Base-by-base conservation (phyloP, 2,329 filamentous ascomycete genomes). In the Cercospora nicotianae region DNA sequence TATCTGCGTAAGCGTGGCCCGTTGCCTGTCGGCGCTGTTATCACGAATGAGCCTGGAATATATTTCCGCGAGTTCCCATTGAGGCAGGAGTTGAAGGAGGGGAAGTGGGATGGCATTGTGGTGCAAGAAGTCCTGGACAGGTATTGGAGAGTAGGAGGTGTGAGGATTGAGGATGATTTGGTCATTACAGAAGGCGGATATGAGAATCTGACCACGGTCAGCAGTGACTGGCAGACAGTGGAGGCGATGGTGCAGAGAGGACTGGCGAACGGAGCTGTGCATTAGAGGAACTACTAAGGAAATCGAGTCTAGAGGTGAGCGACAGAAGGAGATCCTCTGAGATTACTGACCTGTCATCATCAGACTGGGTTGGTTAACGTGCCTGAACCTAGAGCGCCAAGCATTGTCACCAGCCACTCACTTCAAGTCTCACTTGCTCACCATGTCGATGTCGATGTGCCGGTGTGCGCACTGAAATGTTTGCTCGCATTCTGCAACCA, bases 11-110 rank as follows among this genome's bases (percentile, higher is more conserved):
- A 96, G 45, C 84, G 95, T 63, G 77, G 77, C 12, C 71, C 63
- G 16, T 26, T 78, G 64, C 75, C 74, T 13, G 74, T 71, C 10
- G 90, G 91, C 7, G 90, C 90, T 60, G 92, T 99, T 26, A 89
- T 99, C 63, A 99, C 95, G 0, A 94, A 98, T 45, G 95, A 99
- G 83, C 95, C 95, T 12, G 95, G 95, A 20, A 89, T 90, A 45
- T 94, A 94, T 79, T 94, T 94, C 80, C 90, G 89, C 77, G 84
- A 86, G 39, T 89, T 88, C 64, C 93, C 91, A 70, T 86, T 94
- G 68, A 86, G 92, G 80, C 86, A 87, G 20, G 90, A 89, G 76
- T 87, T 91, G 76, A 83, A 90, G 73, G 83, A 85, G 62, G 83
- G 87, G 67, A 80, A 82, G 65, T 88, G 90, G 76, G 82, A 84